phyloP scores from a whole-genome alignment of 2,329 filamentous ascomycete genomes.

The Nannizzia gypsea region DNA sequence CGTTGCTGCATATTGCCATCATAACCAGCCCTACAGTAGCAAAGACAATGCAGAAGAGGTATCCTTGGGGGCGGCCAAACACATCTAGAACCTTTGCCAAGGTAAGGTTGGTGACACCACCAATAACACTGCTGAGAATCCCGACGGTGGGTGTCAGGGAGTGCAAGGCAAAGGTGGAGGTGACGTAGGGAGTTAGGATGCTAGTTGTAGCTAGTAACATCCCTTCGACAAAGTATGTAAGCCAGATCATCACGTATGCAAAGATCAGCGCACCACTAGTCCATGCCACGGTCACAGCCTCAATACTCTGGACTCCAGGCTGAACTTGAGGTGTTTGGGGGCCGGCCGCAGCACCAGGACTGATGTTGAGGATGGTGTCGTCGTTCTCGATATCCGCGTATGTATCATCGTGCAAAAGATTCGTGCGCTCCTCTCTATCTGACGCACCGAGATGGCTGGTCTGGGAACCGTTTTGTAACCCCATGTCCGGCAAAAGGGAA shows the following conservation, averaged over 20 bases:
- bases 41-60: constrained; percentile 34
- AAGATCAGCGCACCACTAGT: constrained; percentile 24
- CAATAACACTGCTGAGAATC: constrained; percentile 44
- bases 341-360: neutral
- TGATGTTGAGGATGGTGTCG: neutral
- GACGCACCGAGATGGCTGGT: neutral
- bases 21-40: constrained; percentile 43
- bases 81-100: constrained; percentile 52
- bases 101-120: constrained; percentile 45
- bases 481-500: neutral
- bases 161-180: constrained; percentile 40
- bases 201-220: constrained; percentile 24
- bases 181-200: constrained; percentile 38
- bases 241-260: constrained; percentile 29
- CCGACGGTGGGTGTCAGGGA: constrained; percentile 41
- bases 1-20: constrained; percentile 50
- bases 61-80: constrained; percentile 48
- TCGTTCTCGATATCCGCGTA: neutral
- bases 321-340: constrained; percentile 2
- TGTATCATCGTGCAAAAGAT: neutral
- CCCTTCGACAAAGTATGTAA: constrained; percentile 28
- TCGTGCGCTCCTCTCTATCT: neutral
- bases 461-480: neutral
- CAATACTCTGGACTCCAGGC: constrained; percentile 29
- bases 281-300: constrained; percentile 33